Evolutionary conservation across 306 rosid genomes (phyloP), one percentile per base, ranked within the genome.

Genomic region (Cicer judaicum): DNA sequence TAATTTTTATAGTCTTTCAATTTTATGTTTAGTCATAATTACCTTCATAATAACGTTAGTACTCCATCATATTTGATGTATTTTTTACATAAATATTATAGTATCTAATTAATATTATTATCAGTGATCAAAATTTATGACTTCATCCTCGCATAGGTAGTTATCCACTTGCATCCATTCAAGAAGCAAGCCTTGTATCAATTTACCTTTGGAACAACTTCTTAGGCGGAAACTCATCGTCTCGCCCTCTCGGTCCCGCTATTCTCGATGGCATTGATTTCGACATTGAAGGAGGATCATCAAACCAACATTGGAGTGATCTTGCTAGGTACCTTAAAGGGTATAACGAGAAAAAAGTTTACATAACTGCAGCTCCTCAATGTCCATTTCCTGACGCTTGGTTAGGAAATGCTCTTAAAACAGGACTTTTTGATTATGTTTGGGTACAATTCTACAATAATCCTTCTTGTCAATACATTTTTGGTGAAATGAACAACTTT

Each of bases 261-360:
- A 4, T 65, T 19, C 71, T 65, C 1, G 71, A 65, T 43, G 71
- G 71, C 55, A 65, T 65, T 2, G 71, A 65, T 5, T 65, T 65
- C 2, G 71, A 65, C 7, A 65, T 65, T 5, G 71, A 65, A 65
- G 71, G 71, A 43, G 71, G 76, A 18, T 41, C 79, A 44, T 16
- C 82, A 24, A 52, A 61, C 73, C 14, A 72, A 52, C 66, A 70
- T n/a, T 81, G 81, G 73, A 64, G 68, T 19, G 74, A 64, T 39
- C 80, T 81, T 46, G 74, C 78, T 0, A 70, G 42, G 78, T 72
- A 41, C 49, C 79, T 82, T 11, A 73, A 70, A 70, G 78, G 59
- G 52, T 65, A 43, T 64, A 64, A 15, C 11, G 7, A 10, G 3
- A 65, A 65, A 1, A 44, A n/a, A 10, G 41, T 43, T 44, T 65